Percentiles rank a stretch among this genome's conserved stretches.
phyloP scores from a whole-genome alignment of 2,329 filamentous ascomycete genomes.

The Verticillium longisporum region DNA sequence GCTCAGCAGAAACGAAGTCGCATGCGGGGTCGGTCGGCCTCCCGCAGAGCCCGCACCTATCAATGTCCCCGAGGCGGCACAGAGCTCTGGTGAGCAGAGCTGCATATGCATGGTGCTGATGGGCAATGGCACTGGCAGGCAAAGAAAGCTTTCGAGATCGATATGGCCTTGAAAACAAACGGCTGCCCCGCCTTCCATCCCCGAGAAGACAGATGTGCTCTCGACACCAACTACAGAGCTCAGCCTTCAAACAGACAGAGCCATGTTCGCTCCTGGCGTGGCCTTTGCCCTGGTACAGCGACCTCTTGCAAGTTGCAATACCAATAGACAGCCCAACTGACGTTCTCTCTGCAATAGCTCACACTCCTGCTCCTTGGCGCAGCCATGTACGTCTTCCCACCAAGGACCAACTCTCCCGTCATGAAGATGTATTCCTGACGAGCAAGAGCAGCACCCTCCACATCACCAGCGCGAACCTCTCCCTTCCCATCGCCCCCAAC shows the following conservation, averaged over 20 bases:
- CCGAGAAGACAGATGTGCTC: too few species aligned
- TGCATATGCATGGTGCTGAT: neutral
- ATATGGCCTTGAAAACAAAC: neutral
- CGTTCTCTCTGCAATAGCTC: constrained; percentile 5
- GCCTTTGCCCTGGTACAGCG: neutral
- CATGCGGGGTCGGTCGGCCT: neutral
- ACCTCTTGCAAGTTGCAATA: neutral
- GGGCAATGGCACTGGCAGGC: neutral
- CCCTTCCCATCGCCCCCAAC: constrained; percentile 29
- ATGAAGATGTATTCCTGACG: neutral
- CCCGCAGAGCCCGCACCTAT: neutral
- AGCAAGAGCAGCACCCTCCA: constrained; percentile 27
- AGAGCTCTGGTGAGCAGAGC: neutral
- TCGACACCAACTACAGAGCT: neutral
- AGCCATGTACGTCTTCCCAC: constrained; percentile 11
- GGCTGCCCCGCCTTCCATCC: neutral
- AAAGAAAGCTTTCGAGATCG: neutral
- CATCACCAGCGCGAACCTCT: constrained; percentile 28
- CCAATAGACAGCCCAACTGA: neutral
- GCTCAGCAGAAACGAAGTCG: neutral
- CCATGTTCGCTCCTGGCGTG: neutral
- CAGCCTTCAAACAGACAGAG: neutral
- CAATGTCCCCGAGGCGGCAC: neutral
- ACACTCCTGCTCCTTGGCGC: constrained; percentile 15
- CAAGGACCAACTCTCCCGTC: neutral